phyloP scores from a whole-genome alignment of 768 basidiomycete species.

The Boletus sensibilis region DNA sequence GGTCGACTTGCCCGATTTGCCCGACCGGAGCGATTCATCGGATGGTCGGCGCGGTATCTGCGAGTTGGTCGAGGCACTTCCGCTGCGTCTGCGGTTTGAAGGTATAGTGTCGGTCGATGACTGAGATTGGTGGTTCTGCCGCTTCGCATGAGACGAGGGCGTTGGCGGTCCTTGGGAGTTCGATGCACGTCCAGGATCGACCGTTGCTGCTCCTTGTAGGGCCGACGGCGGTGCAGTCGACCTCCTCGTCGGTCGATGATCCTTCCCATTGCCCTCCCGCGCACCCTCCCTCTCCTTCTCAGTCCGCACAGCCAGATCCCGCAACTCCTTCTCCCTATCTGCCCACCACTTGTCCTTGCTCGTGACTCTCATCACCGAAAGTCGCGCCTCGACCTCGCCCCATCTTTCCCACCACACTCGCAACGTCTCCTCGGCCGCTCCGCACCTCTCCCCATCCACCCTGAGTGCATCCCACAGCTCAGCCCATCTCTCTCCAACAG shows the following conservation, averaged over 20 bases:
- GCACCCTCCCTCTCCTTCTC: slow-evolving; percentile 18
- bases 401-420: slow-evolving; percentile 70
- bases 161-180: slow-evolving; percentile 30
- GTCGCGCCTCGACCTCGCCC: slow-evolving; percentile 57
- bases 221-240: slow-evolving; percentile 18
- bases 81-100: slow-evolving; percentile 27
- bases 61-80: slow-evolving; percentile 21
- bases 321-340: slow-evolving; percentile 28
- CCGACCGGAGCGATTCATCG: slow-evolving; percentile 42
- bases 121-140: slow-evolving; percentile 31
- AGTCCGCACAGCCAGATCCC: slow-evolving; percentile 13
- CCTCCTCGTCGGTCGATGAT: slow-evolving; percentile 16
- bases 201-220: slow-evolving; percentile 1
- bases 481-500: slow-evolving; percentile 64
- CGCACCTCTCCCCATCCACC: slow-evolving; percentile 68
- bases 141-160: slow-evolving; percentile 19
- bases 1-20: slow-evolving; percentile 36
- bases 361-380: slow-evolving; percentile 40
- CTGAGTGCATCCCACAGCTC: slow-evolving; percentile 85
- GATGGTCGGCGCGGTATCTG: slow-evolving; percentile 34
- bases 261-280: slow-evolving; percentile 15
- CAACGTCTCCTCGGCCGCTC: slow-evolving; percentile 65
- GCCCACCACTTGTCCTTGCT: slow-evolving; percentile 37
- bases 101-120: slow-evolving; percentile 26
- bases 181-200: slow-evolving; percentile 24